Evolutionary conservation across 371 early-diverging fungal species (phyloP), one percentile per base, ranked within the genome.

Genomic region (Chytridium lagenaria): DNA sequence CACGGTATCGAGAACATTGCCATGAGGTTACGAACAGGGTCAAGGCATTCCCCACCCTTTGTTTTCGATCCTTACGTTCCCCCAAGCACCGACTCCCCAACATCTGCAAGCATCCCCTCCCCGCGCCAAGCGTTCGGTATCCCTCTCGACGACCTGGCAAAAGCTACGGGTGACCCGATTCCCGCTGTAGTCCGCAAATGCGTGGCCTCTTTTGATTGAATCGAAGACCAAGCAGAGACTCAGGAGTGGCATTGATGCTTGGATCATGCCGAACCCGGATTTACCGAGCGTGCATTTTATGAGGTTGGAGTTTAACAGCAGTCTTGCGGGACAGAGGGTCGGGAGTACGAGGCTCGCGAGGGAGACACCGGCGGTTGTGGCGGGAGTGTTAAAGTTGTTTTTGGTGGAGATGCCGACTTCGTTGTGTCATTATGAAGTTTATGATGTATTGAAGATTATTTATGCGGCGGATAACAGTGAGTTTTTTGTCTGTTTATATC

Each of bases 201-300:
- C 50, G 69, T 72, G 23, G 26, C 44, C 65, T 1, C 67, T 71
- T 28, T 55, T 59, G 50, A 61, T 52, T 44, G 68, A 49, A 44
- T 64, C 68, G 36, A 30, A 51, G 19, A 33, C 33, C 55, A 68
- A 64, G 57, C 57, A 34, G 28, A 36, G 49, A 15, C 30, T 38
- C 26, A 66, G 72, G 28, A 61, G 64, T 15, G 33, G 68, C 0
- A 23, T 76, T 34, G 76, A 71, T 30, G 71, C 68, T 1, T 76
- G 76, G 76, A 65, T 76, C 44, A 63, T 39, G 39, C 72, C 72
- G 28, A 72, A 72, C 69, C 71, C 64, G 2, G 76, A 76, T 33
- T 44, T 76, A 39, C 71, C 76, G 1, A 61, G 69, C 15, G 76
- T 76, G n/a, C 76, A 76, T 57, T 64, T 76, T 57, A 30, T 76